Evolutionary conservation across 139 green algal genomes (phyloP).

Genomic region (Nannochloris sp.): DNA sequence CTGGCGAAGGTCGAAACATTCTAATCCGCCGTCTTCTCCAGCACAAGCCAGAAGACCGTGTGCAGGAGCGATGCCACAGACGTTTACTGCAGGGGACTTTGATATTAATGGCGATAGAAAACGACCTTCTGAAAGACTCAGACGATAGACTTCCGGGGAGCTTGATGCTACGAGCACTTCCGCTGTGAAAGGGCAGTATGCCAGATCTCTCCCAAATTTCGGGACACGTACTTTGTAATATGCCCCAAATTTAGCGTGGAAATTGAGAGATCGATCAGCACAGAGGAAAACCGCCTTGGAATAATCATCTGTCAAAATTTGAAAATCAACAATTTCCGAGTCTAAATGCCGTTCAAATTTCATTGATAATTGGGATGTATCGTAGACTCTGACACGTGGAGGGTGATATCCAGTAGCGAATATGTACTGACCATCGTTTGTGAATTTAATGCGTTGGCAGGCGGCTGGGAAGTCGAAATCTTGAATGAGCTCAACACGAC

Average conservation of each 20-base stretch:
- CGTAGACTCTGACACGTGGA: constrained; percentile 69
- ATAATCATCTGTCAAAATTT: constrained; percentile 91
- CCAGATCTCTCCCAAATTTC: constrained; percentile 68
- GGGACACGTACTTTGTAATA: constrained; percentile 80
- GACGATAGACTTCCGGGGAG: constrained; percentile 55
- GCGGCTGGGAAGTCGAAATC: constrained; percentile 83
- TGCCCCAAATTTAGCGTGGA: constrained; percentile 88
- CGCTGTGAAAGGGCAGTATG: constrained; percentile 63
- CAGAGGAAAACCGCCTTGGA: constrained; percentile 91
- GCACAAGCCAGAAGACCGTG: constrained; percentile 64
- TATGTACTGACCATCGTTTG: constrained; percentile 79
- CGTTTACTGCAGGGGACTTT: constrained; percentile 68
- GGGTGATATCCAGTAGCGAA: constrained; percentile 78
- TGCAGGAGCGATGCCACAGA: constrained; percentile 49
- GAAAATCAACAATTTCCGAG: constrained; percentile 89
- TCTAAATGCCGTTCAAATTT: constrained; percentile 97
- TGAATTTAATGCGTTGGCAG: constrained; percentile 78
- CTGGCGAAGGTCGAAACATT: constrained; percentile 88
- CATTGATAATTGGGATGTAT: constrained; percentile 85
- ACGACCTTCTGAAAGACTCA: constrained; percentile 85
- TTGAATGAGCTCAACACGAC: constrained; percentile 77
- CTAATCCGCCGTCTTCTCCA: constrained; percentile 82
- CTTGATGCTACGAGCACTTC: constrained; percentile 79
- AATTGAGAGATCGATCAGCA: constrained; percentile 68
- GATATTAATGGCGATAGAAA: constrained; percentile 74